Base-by-base conservation (phyloP, 768 basidiomycete species). In the Amanita phalloides region DNA sequence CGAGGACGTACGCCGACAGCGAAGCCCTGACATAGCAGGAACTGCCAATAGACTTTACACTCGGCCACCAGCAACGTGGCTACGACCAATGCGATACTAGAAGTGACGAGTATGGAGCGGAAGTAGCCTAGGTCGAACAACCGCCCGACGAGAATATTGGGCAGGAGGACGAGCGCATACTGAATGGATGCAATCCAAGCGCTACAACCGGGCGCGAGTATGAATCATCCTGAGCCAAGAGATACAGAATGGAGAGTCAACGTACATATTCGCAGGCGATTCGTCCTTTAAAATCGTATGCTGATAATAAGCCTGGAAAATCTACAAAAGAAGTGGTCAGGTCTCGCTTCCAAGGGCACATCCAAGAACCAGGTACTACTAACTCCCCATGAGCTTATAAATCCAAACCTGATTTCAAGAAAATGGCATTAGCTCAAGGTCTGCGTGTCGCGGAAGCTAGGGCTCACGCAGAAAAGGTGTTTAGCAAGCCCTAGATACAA, bases 121-220 rank as follows among this genome's bases (percentile, higher is more conserved):
- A 82, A 78, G 56, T 80, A 77, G 48, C 87, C 87, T 37, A 86
- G 61, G 62, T 90, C 87, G 63, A 89, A 88, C 13, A 89, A 61
- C 5, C 84, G 77, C 1, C 87, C 87, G 2, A 75, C 71, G 42
- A 84, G 35, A 9, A 89, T 65, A 8, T 77, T 81, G 3, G 82
- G 81, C 2, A 83, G 61, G 62, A 82, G 84, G 7, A 79, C 66
- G 0, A 85, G 70, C 11, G 82, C 70, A 57, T 82, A 83, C 82
- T 87, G 86, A 21, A 82, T 66, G 0, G 86, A 89, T 4, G 86
- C 85, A 33, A 90, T 89, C 86, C 86, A 90, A 39, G 86, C 78
- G 41, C 86, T 87, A 54, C 3, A 32, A 11, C 32, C 32, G 32
- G 9, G 32, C 10, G 10, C 9, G 11, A 32, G 32, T 28, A 28